A percentile compares a stretch with the other conserved stretches of the same genome.
These are phyloP conservation scores for Boletus reticuloceps DNA, from an alignment of 768 basidiomycete genomes.

Conservation along the genomic window DNA sequence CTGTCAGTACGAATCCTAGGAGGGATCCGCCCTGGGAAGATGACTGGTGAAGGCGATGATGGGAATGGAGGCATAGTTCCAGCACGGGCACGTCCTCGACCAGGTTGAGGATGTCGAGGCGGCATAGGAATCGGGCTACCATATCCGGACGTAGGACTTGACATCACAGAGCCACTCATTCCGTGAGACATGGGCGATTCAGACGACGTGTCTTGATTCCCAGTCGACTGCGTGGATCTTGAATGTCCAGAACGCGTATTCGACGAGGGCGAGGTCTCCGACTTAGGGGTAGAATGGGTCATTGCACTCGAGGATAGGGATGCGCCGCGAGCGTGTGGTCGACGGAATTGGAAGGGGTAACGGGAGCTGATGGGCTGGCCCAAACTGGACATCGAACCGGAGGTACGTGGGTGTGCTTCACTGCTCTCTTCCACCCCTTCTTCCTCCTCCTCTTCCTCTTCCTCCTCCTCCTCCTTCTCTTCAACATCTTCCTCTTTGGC, in stretches of 20 bases:
- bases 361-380: constrained; percentile 72
- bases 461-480: constrained; percentile 25
- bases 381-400: constrained; percentile 82
- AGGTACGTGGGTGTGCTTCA: constrained; percentile 61
- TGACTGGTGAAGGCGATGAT: constrained; percentile 36
- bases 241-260: constrained; percentile 41
- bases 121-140: constrained; percentile 46
- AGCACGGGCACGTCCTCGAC: constrained; percentile 38
- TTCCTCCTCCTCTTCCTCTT: constrained; percentile 44
- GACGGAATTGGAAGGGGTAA: constrained; percentile 68
- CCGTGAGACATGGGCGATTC: constrained; percentile 55
- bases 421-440: constrained; percentile 39
- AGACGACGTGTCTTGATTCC: constrained; percentile 54
- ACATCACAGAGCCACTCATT: constrained; percentile 34
- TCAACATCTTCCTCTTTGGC: constrained; percentile 20
- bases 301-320: constrained; percentile 40
- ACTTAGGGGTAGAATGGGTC: constrained; percentile 39
- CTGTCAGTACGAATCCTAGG: constrained; percentile 30
- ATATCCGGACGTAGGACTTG: constrained; percentile 36
- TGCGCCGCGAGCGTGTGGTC: constrained; percentile 40
- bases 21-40: constrained; percentile 26
- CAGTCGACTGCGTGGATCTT: constrained; percentile 55
- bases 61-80: constrained; percentile 38
- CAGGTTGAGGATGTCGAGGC: constrained; percentile 42
- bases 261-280: constrained; percentile 37